A percentile compares a stretch with the other conserved stretches of the same genome.
These are phyloP conservation scores for Neopestalotiopsis rosae DNA, from an alignment of 2,329 filamentous ascomycete genomes.

Conservation along the genomic window DNA sequence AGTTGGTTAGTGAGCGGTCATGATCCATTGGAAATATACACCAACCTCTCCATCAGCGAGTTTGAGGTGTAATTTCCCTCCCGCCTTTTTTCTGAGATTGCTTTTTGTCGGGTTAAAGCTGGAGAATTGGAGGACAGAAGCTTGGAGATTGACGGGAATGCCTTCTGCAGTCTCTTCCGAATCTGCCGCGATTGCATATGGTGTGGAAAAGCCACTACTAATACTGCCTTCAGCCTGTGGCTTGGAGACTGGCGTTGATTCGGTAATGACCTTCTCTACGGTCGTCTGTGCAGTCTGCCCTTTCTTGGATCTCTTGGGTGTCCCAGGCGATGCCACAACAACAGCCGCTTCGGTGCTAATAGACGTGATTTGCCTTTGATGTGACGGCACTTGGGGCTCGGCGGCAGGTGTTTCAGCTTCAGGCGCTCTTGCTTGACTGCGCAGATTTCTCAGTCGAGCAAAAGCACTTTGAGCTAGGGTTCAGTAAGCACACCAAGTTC, in stretches of 20 bases:
- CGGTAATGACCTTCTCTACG: not conserved
- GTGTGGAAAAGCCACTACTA: not conserved
- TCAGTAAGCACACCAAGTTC: constrained; percentile 20
- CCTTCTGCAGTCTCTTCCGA: constrained; percentile 10
- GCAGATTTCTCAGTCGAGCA: constrained; percentile 43
- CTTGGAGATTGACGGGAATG: constrained; percentile 16
- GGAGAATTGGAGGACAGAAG: constrained; percentile 29
- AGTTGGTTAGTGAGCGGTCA: constrained; percentile 24
- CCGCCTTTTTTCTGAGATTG: constrained; percentile 30
- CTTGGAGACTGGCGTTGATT: not conserved
- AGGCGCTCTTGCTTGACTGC: constrained; percentile 8
- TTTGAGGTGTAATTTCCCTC: constrained; percentile 29
- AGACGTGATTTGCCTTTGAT: not conserved
- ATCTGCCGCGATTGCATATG: not conserved
- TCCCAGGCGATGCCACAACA: not conserved
- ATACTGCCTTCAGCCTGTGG: not conserved
- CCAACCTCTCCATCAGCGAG: constrained; percentile 36
- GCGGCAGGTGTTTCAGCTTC: not conserved
- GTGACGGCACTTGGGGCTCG: not conserved
- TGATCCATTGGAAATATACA: not conserved
- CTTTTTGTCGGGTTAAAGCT: constrained; percentile 33
- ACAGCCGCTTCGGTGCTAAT: not conserved
- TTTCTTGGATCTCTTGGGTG: constrained; percentile 27
- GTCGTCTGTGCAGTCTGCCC: not conserved
- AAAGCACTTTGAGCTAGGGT: constrained; percentile 48